Base-by-base conservation (phyloP, 2,329 filamentous ascomycete genomes). In the Alternaria tenuissima region DNA sequence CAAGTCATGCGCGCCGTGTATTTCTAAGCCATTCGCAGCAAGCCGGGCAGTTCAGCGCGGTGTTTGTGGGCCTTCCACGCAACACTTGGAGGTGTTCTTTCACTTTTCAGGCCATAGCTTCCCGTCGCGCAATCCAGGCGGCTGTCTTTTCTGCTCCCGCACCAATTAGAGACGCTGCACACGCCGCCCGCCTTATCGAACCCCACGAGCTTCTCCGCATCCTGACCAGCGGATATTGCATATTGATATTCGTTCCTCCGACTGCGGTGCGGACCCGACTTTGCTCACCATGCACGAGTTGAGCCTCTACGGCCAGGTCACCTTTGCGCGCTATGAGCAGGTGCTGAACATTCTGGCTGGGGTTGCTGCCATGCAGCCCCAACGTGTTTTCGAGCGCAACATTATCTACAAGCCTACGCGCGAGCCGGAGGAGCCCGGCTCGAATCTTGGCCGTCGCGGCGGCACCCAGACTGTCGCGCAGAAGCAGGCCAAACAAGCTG, bases 331-430 rank as follows among this genome's bases (percentile, higher is more conserved):
- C 69, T 86, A 88, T 79, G 80, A 85, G 71, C 86, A 87, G 75
- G 81, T 88, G 18, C 79, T 89, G 55, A 85, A 87, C 70, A 86
- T 89, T 68, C 81, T 90, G 47, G 84, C 87, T 39, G 88, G 87
- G 53, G 77, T 88, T 56, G 84, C 87, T 51, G 86, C 84, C 67
- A 87, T 87, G 82, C 87, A 88, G 71, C 87, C 88, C 39, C 81
- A 81, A 67, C 79, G 80, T 58, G 75, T 83, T 52, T 72, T 84
- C 51, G 84, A 88, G 73, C 83, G 87, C 59, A 83, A 84, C 72
- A 76, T 88, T 65, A 75, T 89, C 68, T 89, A 87, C 81, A 85
- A 84, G 66, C 85, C 86, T 58, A 78, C 78, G 67, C 80, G 82
- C 68, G 81, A 84, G 73, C 80, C 79, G 47, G 73, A 78, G 34